Evolutionary conservation across 2,329 filamentous ascomycete genomes (phyloP).

Genomic region (Sclerotinia subarctica): DNA sequence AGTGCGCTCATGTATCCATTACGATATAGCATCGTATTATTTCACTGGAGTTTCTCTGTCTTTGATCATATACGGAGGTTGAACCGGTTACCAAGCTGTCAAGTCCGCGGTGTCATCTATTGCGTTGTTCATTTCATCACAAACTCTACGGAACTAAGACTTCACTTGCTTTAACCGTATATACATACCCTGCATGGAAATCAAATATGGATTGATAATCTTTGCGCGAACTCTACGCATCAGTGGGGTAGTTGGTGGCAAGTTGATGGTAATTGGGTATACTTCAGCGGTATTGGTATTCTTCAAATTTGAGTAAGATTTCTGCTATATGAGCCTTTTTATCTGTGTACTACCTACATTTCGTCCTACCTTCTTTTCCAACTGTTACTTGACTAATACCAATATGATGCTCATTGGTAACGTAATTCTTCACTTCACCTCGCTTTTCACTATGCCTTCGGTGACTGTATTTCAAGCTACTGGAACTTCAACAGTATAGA

Average conservation of each 20-base stretch:
- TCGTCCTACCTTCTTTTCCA: neutral
- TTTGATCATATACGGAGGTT: neutral
- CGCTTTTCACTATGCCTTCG: neutral
- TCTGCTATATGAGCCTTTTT: neutral
- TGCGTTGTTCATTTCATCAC: neutral
- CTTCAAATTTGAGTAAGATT: neutral
- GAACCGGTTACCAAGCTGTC: neutral
- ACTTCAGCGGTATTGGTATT: neutral
- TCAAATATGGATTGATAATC: neutral
- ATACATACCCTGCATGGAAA: too few species aligned
- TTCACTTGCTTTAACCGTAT: neutral
- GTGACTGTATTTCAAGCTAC: neutral
- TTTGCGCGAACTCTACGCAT: neutral
- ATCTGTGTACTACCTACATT: neutral
- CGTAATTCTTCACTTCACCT: neutral
- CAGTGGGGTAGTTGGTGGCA: neutral
- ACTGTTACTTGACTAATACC: neutral
- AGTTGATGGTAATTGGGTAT: neutral
- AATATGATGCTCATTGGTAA: neutral
- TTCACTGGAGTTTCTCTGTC: neutral
- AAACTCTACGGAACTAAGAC: neutral
- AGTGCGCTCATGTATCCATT: neutral
- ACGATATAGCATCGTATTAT: neutral
- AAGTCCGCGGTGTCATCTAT: neutral
- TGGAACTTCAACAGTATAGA: neutral